Conservation (phyloP, 106 monocot species). For the Dendrobium nobile region DNA sequence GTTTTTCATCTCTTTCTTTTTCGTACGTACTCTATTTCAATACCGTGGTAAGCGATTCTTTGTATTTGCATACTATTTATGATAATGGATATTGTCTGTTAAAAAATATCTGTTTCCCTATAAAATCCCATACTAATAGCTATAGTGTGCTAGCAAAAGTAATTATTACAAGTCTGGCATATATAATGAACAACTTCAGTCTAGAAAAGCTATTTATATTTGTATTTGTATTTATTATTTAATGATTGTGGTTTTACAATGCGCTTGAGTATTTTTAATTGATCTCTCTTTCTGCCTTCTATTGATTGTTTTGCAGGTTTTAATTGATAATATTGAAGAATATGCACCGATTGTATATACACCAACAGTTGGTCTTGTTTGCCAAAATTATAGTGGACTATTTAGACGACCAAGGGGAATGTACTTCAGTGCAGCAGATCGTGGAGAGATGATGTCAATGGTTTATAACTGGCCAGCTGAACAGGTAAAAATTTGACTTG, state of each 20-base stretch:
- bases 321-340: slow-evolving; percentile 83
- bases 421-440: slow-evolving; percentile 95
- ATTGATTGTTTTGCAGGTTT: slow-evolving; percentile 34
- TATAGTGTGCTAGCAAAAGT: neutral
- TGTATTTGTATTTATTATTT: neutral
- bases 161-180: neutral
- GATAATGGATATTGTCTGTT: neutral
- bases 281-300: slow-evolving; percentile 9
- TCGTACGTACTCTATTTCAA: neutral
- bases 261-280: neutral
- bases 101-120: neutral
- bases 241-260: neutral
- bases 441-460: slow-evolving; percentile 99
- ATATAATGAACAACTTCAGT: neutral
- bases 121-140: neutral
- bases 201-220: neutral
- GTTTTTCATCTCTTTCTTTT: slow-evolving; percentile 2
- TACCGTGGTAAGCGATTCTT: neutral
- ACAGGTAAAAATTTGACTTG: slow-evolving; percentile 37
- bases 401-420: slow-evolving; percentile 96
- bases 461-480: slow-evolving; percentile 98
- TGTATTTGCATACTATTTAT: neutral
- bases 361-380: slow-evolving; percentile 96
- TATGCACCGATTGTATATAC: slow-evolving; percentile 98
- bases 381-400: slow-evolving; percentile 97